Conservation (phyloP, 495 filamentous ascomycete genomes). For the Trichocladium uniseriatum region DNA sequence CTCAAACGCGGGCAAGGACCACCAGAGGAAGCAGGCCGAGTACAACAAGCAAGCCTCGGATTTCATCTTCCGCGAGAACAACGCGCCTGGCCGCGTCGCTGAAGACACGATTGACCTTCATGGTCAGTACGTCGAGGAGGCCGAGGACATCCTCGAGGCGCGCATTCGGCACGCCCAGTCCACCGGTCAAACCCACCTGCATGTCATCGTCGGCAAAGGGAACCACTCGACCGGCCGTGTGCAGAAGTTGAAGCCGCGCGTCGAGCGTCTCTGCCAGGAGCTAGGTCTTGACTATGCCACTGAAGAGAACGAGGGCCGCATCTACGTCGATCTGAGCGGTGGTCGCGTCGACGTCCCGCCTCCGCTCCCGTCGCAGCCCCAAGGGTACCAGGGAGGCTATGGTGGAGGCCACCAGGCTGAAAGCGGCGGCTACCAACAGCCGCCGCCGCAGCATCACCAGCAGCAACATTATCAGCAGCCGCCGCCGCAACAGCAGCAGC, state of each 20-base stretch:
- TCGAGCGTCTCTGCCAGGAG: slow-evolving; percentile 76
- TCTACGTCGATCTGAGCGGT: slow-evolving; percentile 48
- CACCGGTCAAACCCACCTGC: slow-evolving; percentile 63
- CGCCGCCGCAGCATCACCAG: slow-evolving; percentile 25
- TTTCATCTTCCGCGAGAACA: slow-evolving; percentile 92
- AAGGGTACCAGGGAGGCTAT: slow-evolving; percentile 28
- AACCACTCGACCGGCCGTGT: slow-evolving; percentile 73
- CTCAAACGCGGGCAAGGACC: slow-evolving; percentile 73
- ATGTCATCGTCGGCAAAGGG: slow-evolving; percentile 81
- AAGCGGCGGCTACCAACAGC: slow-evolving; percentile 25
- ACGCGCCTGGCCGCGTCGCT: slow-evolving; percentile 56
- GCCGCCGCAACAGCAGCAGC: no score
- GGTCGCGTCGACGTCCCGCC: slow-evolving; percentile 37
- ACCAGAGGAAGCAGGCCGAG: slow-evolving; percentile 65
- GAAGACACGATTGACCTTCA: slow-evolving; percentile 89
- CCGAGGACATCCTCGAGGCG: slow-evolving; percentile 76
- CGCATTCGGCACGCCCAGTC: slow-evolving; percentile 65
- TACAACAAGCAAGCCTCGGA: slow-evolving; percentile 87
- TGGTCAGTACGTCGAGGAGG: slow-evolving; percentile 88
- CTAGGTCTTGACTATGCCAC: slow-evolving; percentile 71
- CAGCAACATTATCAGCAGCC: slow-evolving; percentile 16
- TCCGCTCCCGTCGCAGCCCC: slow-evolving; percentile 36
- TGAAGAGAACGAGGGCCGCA: slow-evolving; percentile 79
- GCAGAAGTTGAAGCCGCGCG: slow-evolving; percentile 84
- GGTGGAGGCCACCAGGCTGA: slow-evolving; percentile 11